Conservation (phyloP, 257 asterid species). For the Solanum paucissectum region DNA sequence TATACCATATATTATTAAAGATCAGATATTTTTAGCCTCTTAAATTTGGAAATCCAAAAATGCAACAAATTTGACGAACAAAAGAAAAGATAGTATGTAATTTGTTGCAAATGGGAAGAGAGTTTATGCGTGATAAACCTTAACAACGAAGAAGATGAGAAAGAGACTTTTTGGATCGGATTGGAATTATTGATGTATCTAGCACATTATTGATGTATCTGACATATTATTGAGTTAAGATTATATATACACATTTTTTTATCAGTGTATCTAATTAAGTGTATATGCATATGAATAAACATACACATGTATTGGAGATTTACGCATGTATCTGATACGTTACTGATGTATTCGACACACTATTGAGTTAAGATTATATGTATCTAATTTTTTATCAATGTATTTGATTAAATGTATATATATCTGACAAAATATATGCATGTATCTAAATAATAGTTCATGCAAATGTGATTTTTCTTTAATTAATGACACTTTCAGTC, state of each 20-base stretch:
- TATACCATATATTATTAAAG: too few relatives aligned
- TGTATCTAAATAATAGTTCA: too few relatives aligned
- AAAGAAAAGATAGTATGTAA: not conserved
- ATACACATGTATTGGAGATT: not conserved
- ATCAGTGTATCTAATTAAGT: too few relatives aligned
- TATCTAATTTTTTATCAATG: too few relatives aligned
- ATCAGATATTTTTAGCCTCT: not conserved
- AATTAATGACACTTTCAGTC: not conserved
- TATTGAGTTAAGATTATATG: too few relatives aligned
- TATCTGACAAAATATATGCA: not conserved
- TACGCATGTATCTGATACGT: not conserved
- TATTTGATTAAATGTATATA: too few relatives aligned
- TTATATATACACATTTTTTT: too few relatives aligned
- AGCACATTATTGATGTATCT: rapidly evolving
- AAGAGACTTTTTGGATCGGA: not conserved
- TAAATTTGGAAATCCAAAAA: not conserved
- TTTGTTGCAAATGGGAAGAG: not conserved
- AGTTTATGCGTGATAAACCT: not conserved
- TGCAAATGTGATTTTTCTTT: too few relatives aligned
- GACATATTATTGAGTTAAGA: too few relatives aligned
- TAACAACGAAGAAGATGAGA: not conserved
- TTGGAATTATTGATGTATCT: too few relatives aligned
- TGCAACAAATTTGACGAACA: not conserved
- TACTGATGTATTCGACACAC: not conserved
- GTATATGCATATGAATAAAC: too few relatives aligned